Conservation (phyloP, 2,329 filamentous ascomycete species). For the Hypoxylon sp. region DNA sequence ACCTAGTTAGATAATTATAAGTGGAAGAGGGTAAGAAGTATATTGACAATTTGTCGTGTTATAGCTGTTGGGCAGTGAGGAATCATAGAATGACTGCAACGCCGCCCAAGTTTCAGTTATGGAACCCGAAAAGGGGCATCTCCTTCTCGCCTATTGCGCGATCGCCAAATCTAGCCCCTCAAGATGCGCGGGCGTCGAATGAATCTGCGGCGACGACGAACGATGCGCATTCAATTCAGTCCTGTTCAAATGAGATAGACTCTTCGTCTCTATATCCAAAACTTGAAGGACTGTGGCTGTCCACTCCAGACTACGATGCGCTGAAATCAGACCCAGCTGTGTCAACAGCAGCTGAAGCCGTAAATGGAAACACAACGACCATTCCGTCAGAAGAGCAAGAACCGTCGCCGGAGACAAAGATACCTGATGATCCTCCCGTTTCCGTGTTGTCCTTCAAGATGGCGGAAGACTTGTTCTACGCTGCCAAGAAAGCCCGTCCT, state of each 20-base stretch:
- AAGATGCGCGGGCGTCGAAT: slow-evolving; percentile 25
- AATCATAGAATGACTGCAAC: slow-evolving; percentile 49
- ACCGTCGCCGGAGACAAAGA: slow-evolving; percentile 6
- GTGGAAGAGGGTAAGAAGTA: slow-evolving; percentile 8
- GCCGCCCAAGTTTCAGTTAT: slow-evolving; percentile 52
- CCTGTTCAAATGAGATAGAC: slow-evolving; percentile 3
- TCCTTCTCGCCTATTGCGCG: slow-evolving; percentile 50
- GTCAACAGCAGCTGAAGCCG: not conserved
- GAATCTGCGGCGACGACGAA: slow-evolving; percentile 15
- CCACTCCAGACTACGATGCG: slow-evolving; percentile 14
- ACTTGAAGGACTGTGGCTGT: slow-evolving; percentile 11
- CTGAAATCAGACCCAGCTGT: slow-evolving; percentile 3
- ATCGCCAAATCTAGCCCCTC: slow-evolving; percentile 35
- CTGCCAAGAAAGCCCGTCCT: slow-evolving; percentile 63
- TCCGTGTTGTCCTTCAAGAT: slow-evolving; percentile 64
- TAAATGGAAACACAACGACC: slow-evolving; percentile 14
- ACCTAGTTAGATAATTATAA: slow-evolving; percentile 30
- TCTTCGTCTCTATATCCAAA: slow-evolving; percentile 17
- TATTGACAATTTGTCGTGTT: slow-evolving; percentile 29
- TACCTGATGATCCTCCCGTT: slow-evolving; percentile 54
- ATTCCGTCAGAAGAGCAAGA: slow-evolving; percentile 34
- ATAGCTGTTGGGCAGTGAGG: slow-evolving; percentile 27
- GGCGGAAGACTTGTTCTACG: slow-evolving; percentile 61
- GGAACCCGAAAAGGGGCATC: slow-evolving; percentile 56
- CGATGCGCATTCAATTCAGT: slow-evolving; percentile 1